phyloP scores from a whole-genome alignment of 805 yeast species.

The Barnettozyma siamensis region DNA sequence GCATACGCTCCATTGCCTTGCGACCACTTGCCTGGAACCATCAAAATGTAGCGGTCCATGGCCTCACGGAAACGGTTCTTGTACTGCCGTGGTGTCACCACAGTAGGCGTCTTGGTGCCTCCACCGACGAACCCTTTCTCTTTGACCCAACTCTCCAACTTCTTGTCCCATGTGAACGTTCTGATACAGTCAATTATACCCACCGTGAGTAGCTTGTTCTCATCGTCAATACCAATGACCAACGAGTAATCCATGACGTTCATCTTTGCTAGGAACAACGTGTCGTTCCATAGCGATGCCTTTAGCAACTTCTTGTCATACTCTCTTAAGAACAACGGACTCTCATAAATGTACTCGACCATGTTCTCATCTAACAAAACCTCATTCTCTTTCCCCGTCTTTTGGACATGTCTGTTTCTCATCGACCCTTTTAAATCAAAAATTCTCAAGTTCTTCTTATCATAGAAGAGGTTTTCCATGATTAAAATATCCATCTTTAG shows the following conservation, averaged over 20 bases:
- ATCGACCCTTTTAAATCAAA: constrained; percentile 97
- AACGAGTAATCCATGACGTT: constrained; percentile 98
- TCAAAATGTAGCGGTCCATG: constrained; percentile 90
- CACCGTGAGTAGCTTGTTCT: constrained; percentile 66
- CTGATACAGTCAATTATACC: constrained; percentile 93
- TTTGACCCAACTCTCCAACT: constrained; percentile 97
- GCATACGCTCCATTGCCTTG: constrained; percentile 23
- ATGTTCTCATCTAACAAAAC: constrained; percentile 93
- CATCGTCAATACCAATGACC: constrained; percentile 83
- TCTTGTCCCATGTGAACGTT: constrained; percentile 98
- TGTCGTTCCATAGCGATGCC: constrained; percentile 93
- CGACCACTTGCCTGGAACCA: constrained; percentile 77
- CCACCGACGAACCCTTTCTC: constrained; percentile 87
- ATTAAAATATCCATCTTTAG: constrained; percentile 86
- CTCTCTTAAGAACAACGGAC: constrained; percentile 90
- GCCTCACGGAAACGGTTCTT: constrained; percentile 93
- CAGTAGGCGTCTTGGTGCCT: constrained; percentile 91
- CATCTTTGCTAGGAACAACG: constrained; percentile 89
- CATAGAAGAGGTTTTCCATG: constrained; percentile 92
- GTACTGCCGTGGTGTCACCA: constrained; percentile 94
- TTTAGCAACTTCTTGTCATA: constrained; percentile 81
- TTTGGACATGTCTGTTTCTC: constrained; percentile 95
- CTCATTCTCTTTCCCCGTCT: constrained; percentile 93
- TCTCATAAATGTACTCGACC: constrained; percentile 96
- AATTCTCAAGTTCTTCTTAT: constrained; percentile 72